Base-by-base conservation (phyloP, 768 basidiomycete genomes). In the Heimioporus sp. region DNA sequence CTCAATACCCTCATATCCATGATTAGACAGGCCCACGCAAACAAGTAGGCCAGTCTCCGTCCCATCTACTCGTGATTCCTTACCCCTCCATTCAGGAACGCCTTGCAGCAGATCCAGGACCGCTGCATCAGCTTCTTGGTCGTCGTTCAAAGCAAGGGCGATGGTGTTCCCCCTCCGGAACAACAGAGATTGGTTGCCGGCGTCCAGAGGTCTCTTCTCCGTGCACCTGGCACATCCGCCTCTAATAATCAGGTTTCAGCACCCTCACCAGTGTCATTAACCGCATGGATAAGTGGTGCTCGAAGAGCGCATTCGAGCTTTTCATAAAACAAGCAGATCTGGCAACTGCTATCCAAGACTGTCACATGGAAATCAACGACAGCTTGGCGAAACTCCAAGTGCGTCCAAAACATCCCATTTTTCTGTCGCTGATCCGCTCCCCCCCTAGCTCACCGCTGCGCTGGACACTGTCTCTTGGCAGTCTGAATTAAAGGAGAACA, bases 391-490 rank as follows among this genome's bases (percentile, higher is more conserved):
- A 72, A 38, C 77, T 84, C 48, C 73, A 80, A 59, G 82, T 80
- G 41, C 42, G 49, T 46, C 28, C 36, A 30, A 15, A 35, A 30
- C 37, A 32, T 43, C 35, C 17, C 12, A n/a, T 31, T 36, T 28
- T 48, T 31, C 44, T 39, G 38, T 47, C 19, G 49, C 58, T 59
- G 30, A 61, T 46, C 30, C 13, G 11, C 24, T 28, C 39, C 35
- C 1, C 1, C 16, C 9, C 15, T 49, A 81, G 81, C 55, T 83
- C 42, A 64, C 65, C 15, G 76, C 80, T 19, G 73, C 76, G 21
- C 57, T 76, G 6, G 78, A 76, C 38, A 71, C 77, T 16, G 75
- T 72, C 40, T 61, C 64, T 9, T 83, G 81, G 81, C 79, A 81
- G 55, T 55, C 62, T 8, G 72, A 76, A 30, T 74, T 80, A 54